Evolutionary conservation across 495 filamentous ascomycete genomes (phyloP), one percentile per base, ranked within the genome.

Genomic region (Trypethelium eluteriae): DNA sequence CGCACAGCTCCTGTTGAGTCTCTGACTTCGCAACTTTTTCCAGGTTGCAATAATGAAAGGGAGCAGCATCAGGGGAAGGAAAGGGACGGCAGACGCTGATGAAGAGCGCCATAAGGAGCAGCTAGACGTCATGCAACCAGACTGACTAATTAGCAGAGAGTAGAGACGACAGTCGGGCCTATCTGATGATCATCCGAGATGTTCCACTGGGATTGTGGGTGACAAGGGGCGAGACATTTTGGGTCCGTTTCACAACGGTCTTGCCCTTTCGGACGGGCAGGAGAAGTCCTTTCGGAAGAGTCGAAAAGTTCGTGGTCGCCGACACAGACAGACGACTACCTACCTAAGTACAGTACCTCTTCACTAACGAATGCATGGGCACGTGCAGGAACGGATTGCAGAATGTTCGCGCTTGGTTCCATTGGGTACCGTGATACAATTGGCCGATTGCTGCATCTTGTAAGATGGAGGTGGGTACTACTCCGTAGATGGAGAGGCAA

Each of bases 161-260:
- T 14, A 14, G 14, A 11, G 49, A 53, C 49, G 5, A 18, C 49
- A 11, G 49, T 11, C 49, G 5, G n/a, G 49, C 16, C 49, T 14
- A 18, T 53, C 49, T 53, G 49, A 53, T 53, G 49, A 53, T 53
- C 49, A 25, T 44, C 7, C 14, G 7, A 44, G 41, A 44, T 44
- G 41, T 7, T 44, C 41, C 7, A 18, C 53, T 9, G 36, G 7
- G 53, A 59, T 59, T 44, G 53, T 7, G 53, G 53, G 36, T 59
- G 3, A 7, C 7, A 10, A 1, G 25, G 36, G 53, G 6, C 4
- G 53, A 36, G 32, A 34, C 53, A 34, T 59, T 59, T 59, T 10
- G 53, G 53, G 53, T 32, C n/a, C 10, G 32, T 59, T 59, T 59
- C 53, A 18, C 36, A 36, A 59, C 25, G 53, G 53, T 59, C 53